phyloP scores from a whole-genome alignment of 768 basidiomycete genomes.

The Agaricus subrufescens region DNA sequence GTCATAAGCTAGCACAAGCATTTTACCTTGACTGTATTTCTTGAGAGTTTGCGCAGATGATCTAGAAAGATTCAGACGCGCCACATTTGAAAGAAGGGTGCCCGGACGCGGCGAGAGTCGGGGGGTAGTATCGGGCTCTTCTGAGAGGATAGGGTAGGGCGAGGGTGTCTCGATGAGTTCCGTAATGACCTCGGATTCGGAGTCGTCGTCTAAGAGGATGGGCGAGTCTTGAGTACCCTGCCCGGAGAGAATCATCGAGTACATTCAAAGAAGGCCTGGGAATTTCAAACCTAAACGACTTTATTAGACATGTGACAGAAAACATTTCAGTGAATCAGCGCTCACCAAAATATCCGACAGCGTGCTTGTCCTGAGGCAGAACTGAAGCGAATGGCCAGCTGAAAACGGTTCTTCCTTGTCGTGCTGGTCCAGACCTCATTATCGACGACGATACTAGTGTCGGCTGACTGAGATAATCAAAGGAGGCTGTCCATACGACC shows the following conservation, averaged over 20 bases:
- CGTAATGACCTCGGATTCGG: conserved; percentile 33
- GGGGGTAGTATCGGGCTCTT: background rate
- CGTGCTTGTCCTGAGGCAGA: too few relatives aligned
- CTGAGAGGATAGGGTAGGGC: background rate
- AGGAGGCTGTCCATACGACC: too few relatives aligned
- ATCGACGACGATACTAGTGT: too few relatives aligned
- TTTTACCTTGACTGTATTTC: conserved; percentile 9
- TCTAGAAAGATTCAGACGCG: background rate
- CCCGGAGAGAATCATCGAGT: conserved; percentile 18
- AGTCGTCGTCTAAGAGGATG: conserved; percentile 36
- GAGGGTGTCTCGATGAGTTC: conserved; percentile 20
- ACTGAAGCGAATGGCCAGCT: too few relatives aligned
- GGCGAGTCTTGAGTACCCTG: conserved; percentile 31
- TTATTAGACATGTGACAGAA: too few relatives aligned
- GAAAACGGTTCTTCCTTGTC: too few relatives aligned
- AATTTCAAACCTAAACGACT: too few relatives aligned
- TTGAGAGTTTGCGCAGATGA: background rate
- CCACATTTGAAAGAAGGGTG: conserved; percentile 1
- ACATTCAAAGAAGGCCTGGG: background rate
- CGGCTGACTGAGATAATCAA: too few relatives aligned
- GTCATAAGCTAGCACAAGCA: background rate
- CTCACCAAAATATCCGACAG: too few relatives aligned
- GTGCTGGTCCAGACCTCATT: too few relatives aligned
- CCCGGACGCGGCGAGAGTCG: conserved; percentile 7
- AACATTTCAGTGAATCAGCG: too few relatives aligned